Conservation (phyloP, 225 moss, liverwort and hornwort species). For the Polytrichum formosum region DNA sequence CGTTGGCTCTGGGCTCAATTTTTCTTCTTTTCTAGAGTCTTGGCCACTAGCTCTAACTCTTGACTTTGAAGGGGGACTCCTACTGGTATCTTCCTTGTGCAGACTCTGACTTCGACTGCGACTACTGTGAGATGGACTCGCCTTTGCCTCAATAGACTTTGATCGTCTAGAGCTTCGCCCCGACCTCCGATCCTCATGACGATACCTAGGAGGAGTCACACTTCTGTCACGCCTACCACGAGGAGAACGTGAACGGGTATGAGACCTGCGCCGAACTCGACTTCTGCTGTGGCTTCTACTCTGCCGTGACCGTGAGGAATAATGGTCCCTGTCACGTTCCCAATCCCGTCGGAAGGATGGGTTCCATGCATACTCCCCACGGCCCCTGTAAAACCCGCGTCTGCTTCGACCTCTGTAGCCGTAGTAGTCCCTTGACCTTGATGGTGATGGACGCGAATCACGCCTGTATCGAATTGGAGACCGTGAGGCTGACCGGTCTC, state of each 20-base stretch:
- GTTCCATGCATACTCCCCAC: conserved; percentile 67
- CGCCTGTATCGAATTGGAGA: conserved; percentile 80
- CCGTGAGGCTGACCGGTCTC: conserved; percentile 56
- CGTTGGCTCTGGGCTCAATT: conserved; percentile 23
- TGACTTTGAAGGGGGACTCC: conserved; percentile 31
- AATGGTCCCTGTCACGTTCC: conserved; percentile 64
- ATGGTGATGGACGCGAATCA: conserved; percentile 56
- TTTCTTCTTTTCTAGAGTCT: conserved; percentile 5
- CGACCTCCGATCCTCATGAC: conserved; percentile 43
- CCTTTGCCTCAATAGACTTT: conserved; percentile 42
- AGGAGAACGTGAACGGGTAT: conserved; percentile 49
- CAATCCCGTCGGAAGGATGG: conserved; percentile 49
- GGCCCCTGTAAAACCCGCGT: conserved; percentile 63
- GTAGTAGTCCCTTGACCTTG: conserved; percentile 63
- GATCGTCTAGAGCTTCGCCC: conserved; percentile 34
- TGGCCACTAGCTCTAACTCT: conserved; percentile 17
- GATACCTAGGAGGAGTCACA: conserved; percentile 35
- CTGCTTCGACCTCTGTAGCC: conserved; percentile 59
- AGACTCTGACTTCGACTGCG: conserved; percentile 58
- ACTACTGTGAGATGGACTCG: conserved; percentile 46
- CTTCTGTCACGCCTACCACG: conserved; percentile 40
- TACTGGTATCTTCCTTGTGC: conserved; percentile 25
- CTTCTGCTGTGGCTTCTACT: conserved; percentile 76
- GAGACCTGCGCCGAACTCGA: conserved; percentile 49
- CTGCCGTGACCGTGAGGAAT: conserved; percentile 46